Base-by-base conservation (phyloP, 768 basidiomycete genomes). In the Lactarius sanguifluus region DNA sequence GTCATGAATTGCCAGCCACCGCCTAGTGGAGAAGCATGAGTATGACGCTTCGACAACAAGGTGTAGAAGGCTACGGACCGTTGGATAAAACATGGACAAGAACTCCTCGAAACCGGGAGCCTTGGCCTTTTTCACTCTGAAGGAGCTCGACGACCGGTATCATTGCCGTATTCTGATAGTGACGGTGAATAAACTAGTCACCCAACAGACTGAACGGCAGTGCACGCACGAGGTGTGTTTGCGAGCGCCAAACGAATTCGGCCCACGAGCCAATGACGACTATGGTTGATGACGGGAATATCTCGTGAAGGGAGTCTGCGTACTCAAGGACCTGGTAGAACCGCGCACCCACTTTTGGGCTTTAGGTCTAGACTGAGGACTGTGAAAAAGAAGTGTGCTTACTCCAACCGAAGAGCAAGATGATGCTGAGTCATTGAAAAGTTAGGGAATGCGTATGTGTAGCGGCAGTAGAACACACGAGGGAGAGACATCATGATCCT, bases 351-450 rank as follows among this genome's bases (percentile, higher is more conserved):
- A 71, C 70, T 71, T 40, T 59, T 15, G 20, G 15, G 4, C 10
- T 38, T 70, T 23, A 68, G 66, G 28, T 4, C 25, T 16, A 23
- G 43, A 59, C 23, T n/a, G 32, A 40, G 47, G 16, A 59, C 23
- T 32, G 38, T 15, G 50, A 6, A 32, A 5, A 28, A 34, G 36
- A 36, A 25, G 25, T 13, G 32, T 25, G 59, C 71, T 55, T 57
- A 71, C 71, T 67, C 71, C 71, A 71, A 23, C 69, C 66, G 58
- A 71, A 71, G 34, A 71, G 59, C 15, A 71, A 20, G 28, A 71
- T 61, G 23, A 70, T 60, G 54, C 71, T 71, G 60, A 47, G 34
- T 50, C 34, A 45, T 30, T 40, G 3, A 47, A 40, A 16, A 43
- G 23, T 57, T 54, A 59, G 52, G 41, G 38, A 34, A 36, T 32